These are phyloP conservation scores for Colletotrichum truncatum DNA, from an alignment of 2,329 filamentous ascomycete genomes.

Conservation along the genomic window DNA sequence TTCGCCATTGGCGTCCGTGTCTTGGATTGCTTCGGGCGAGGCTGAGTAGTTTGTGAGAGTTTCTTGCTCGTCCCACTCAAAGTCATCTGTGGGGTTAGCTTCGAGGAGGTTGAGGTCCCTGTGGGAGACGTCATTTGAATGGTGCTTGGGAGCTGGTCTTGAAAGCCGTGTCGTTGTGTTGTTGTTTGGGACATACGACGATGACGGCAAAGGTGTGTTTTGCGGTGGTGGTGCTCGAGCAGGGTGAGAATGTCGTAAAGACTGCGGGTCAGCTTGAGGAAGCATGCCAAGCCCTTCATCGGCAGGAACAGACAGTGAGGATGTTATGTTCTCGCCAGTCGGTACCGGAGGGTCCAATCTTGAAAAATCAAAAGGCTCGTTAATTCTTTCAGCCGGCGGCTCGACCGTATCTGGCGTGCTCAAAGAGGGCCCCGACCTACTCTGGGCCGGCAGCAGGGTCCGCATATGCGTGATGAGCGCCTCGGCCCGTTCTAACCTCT, in stretches of 20 bases:
- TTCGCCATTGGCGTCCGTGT: constrained; percentile 34
- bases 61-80: constrained; percentile 48
- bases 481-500: constrained; percentile 46
- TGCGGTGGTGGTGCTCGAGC: background rate
- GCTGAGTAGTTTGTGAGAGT: constrained; percentile 36
- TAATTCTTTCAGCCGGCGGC: background rate
- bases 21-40: constrained; percentile 33
- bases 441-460: constrained; percentile 37
- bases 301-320: background rate
- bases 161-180: background rate
- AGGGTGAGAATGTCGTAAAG: background rate
- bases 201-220: background rate
- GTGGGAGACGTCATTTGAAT: background rate
- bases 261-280: background rate
- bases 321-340: background rate
- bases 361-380: constrained; percentile 8
- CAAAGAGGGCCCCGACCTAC: constrained; percentile 20
- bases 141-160: background rate
- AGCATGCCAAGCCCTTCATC: background rate
- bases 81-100: constrained; percentile 44
- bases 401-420: background rate
- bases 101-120: constrained; percentile 37
- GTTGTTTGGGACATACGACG: background rate
- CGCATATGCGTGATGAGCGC: constrained; percentile 41
- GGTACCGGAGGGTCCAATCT: background rate